These are phyloP conservation scores for Coniochaeta ligniaria DNA, from an alignment of 2,329 filamentous ascomycete species.

Conservation along the genomic window DNA sequence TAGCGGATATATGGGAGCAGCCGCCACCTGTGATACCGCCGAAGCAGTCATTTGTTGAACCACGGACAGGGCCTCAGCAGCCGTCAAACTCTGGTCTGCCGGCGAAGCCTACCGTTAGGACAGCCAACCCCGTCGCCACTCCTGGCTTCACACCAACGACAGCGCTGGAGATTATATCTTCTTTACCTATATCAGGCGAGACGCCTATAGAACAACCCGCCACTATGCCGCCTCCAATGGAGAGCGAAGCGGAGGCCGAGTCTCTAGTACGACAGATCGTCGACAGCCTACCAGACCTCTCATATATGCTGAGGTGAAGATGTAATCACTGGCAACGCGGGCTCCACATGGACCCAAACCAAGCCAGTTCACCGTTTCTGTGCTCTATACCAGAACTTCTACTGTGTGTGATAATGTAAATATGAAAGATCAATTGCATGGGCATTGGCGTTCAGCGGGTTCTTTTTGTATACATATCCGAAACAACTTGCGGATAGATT, in stretches of 20 bases:
- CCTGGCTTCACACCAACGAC: neutral
- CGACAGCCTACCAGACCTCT: conserved; percentile 21
- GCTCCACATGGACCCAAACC: neutral
- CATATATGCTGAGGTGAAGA: conserved; percentile 25
- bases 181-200: neutral
- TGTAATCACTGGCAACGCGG: neutral
- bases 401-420: no score
- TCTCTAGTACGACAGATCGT: conserved; percentile 14
- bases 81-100: neutral
- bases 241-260: conserved; percentile 6
- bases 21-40: neutral
- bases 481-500: neutral
- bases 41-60: neutral
- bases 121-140: neutral
- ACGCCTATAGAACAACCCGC: neutral
- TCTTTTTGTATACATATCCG: neutral
- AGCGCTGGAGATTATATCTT: neutral
- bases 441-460: neutral
- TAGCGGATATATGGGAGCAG: neutral
- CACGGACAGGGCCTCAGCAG: neutral
- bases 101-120: neutral
- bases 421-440: neutral
- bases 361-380: neutral
- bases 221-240: conserved; percentile 1
- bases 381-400: neutral